Evolutionary conservation across 768 basidiomycete genomes (phyloP).

Genomic region (Termitomyces heimii): DNA sequence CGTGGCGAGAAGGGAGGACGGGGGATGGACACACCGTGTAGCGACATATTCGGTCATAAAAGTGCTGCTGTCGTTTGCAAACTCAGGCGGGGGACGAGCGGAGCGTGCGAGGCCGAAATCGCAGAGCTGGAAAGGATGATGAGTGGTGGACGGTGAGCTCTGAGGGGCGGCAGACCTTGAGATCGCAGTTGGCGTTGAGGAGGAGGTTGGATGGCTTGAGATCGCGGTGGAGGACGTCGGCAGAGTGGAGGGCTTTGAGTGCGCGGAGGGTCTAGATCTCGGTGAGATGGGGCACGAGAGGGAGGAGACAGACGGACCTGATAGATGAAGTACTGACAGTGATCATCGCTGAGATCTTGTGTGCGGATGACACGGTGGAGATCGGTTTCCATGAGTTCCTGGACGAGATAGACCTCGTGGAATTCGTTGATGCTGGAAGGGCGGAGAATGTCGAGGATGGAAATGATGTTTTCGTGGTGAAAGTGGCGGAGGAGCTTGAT

Average conservation of each 20-base stretch:
- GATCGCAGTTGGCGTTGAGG: conserved; percentile 93
- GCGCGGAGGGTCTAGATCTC: conserved; percentile 71
- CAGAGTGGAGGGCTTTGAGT: conserved; percentile 90
- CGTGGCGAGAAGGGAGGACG: not conserved
- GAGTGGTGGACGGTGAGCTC: not conserved
- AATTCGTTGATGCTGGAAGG: conserved; percentile 74
- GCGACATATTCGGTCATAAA: conserved; percentile 96
- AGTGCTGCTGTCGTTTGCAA: conserved; percentile 69
- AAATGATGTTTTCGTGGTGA: conserved; percentile 85
- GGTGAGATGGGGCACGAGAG: not conserved
- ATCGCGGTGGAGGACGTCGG: conserved; percentile 93
- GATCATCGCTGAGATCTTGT: conserved; percentile 90
- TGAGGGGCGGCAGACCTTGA: conserved; percentile 55
- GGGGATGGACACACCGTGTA: conserved; percentile 51
- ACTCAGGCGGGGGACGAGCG: conserved; percentile 66
- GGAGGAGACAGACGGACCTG: conserved; percentile 45
- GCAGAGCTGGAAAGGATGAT: conserved; percentile 50
- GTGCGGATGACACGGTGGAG: conserved; percentile 95
- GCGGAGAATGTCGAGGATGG: conserved; percentile 89
- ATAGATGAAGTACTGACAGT: conserved; percentile 97
- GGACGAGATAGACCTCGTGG: conserved; percentile 67
- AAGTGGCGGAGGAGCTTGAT: conserved; percentile 92
- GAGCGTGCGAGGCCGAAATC: conserved; percentile 87
- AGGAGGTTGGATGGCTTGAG: conserved; percentile 95
- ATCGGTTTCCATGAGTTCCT: conserved; percentile 89